Evolutionary conservation across 257 asterid species (phyloP), one percentile per base, ranked within the genome.

Genomic region (Mentha longifolia): DNA sequence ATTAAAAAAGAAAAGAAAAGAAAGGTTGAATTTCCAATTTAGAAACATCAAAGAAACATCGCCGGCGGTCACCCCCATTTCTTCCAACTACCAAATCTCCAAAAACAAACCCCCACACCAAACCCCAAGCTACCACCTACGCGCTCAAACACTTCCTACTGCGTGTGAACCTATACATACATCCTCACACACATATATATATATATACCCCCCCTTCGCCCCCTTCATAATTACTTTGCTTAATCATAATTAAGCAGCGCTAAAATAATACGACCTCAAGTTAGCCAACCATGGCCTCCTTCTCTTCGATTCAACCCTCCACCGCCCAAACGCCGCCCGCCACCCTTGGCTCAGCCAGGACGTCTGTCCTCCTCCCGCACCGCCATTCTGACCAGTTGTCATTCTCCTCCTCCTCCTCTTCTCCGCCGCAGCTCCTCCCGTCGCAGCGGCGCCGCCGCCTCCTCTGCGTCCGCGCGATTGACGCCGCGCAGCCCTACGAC

Each of bases 401-500:
- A 5, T 51, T 71, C 30, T 43, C 59, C 16, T 16, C 68, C 8
- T 45, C 75, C 19, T 77, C 69, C 7, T 15, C 68, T 6, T 9
- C 77, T 8, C 47, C 79, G 54, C 76, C 47, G 33, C 63, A 5
- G 33, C 66, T 3, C 20, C 1, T 33, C 43, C 63, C 63, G 2
- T 54, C 76, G 56, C 68, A 31, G 7, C 52, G 74, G 59, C 39
- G 74, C 49, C 31, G 79, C 43, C 77, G 41, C 51, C 55, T 67
- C 55, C 68, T 81, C 49, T 75, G 72, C n/a, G 69, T 89, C 77
- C 88, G 84, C 1, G 95, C 97, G 28, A 46, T 86, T 31, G 95
- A 87, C 68, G 92, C 96, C 3, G 87, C 89, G 4, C 96, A 89
- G 73, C 91, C 96, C 0, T 89, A 75, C 79, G 95, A 92, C 57